Percentiles rank a stretch among this genome's conserved stretches.
Evolutionary conservation across 2,329 filamentous ascomycete genomes (phyloP).

Genomic region (Raffaelea ambrosiae): DNA sequence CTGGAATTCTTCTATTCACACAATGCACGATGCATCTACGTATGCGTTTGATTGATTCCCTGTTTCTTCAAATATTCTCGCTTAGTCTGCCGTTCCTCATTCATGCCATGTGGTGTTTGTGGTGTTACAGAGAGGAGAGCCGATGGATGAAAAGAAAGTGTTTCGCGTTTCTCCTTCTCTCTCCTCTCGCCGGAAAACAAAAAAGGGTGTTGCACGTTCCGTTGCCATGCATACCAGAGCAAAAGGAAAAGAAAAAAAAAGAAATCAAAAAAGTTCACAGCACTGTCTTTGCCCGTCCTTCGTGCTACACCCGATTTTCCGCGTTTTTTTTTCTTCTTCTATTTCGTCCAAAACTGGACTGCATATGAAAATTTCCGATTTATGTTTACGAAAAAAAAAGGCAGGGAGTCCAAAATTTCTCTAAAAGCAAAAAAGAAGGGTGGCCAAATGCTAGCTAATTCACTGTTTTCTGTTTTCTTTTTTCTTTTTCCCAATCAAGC

Average conservation of each 20-base stretch:
- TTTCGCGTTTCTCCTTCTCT: background rate
- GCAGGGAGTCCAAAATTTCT: no score
- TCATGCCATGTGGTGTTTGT: background rate
- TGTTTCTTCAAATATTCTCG: no score
- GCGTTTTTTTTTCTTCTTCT: background rate
- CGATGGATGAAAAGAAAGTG: background rate
- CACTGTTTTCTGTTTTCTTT: background rate
- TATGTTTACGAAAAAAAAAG: background rate
- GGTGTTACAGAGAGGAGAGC: background rate
- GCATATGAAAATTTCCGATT: background rate
- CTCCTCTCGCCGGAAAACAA: background rate
- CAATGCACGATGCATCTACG: no score
- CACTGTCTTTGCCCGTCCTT: no score
- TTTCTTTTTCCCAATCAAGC: background rate
- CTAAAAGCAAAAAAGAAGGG: no score
- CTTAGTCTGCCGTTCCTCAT: no score
- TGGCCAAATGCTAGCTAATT: background rate
- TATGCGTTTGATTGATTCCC: background rate
- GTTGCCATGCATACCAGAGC: no score
- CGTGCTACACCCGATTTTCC: no score
- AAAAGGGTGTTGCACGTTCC: no score
- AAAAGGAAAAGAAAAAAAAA: no score
- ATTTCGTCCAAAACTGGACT: background rate
- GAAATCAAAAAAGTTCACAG: no score
- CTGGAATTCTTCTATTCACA: background rate